Base-by-base conservation (phyloP, 2,329 filamentous ascomycete genomes). In the Ascochyta clinopodiicola region DNA sequence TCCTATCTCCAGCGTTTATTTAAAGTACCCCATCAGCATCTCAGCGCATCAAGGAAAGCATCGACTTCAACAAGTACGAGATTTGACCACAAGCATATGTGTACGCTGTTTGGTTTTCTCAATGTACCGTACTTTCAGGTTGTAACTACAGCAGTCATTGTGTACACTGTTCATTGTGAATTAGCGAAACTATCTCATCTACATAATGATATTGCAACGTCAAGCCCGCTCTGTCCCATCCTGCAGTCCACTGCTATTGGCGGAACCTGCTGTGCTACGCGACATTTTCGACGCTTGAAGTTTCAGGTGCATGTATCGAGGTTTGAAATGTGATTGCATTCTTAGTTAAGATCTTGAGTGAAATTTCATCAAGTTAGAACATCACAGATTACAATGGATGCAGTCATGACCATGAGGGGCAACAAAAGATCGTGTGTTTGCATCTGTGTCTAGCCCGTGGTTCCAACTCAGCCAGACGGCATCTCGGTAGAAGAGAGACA, bases 151-250 rank as follows among this genome's bases (percentile, higher is more conserved):
- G 24, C 31, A 34, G 46, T 43, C 46, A 37, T 44, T 51, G 52
- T 56, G 52, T 47, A 56, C 46, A 56, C 24, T 40, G 46, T 44
- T 38, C 24, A 42, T 51, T 6, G 6, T 24, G 25, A 56, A 19
- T 50, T 51, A 56, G 52, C 52, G 46, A 51, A 45, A 50, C 17
- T 27, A 56, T 47, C 15, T 43, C 38, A 46, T 46, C 52, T 56
- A 56, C 52, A 2, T 56, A 56, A 56, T 56, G 42, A 36, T 47
- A 56, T 50, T 46, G 31, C 43, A 40, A 32, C 36, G 17, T 21
- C 15, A 31, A 27, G 36, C 6, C 29, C 15, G 29, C 29, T 2
- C 12, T 13, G 29, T 31, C 29, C 15, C 29, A 13, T 3, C 12
- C 29, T 12, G 2, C 12, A 13, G 13, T 31, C 15, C 10, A 5